Percentiles rank a stretch among this genome's conserved stretches.
phyloP scores from a whole-genome alignment of 202 grass and related monocot species.

The Carex arenaria region DNA sequence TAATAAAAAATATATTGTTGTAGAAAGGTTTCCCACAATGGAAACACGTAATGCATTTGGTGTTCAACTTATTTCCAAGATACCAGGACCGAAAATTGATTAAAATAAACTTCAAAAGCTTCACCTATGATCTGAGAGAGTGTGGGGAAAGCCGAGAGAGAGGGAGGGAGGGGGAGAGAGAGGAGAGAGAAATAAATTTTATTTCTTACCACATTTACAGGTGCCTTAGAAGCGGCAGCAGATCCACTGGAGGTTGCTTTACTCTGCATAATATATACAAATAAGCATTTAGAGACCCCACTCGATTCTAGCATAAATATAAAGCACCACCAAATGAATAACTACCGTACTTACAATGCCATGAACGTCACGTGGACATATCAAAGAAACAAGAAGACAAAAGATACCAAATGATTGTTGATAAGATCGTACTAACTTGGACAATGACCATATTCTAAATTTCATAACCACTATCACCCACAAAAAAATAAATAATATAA shows the following conservation, averaged over 20 bases:
- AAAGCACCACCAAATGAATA: background rate
- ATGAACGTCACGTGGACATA: background rate
- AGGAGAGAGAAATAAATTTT: background rate
- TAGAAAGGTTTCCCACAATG: background rate
- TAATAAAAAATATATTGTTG: background rate
- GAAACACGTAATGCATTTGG: background rate
- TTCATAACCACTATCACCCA: background rate
- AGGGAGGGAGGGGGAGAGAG: no score
- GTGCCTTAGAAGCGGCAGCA: slow-evolving; percentile 36
- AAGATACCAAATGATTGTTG: background rate
- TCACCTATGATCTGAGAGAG: background rate
- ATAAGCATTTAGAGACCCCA: background rate
- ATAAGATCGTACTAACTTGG: background rate
- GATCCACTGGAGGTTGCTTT: slow-evolving; percentile 70
- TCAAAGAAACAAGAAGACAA: slow-evolving; percentile 1
- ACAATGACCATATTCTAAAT: background rate
- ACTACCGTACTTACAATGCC: background rate
- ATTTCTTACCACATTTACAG: slow-evolving; percentile 42
- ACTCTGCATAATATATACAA: slow-evolving; percentile 37
- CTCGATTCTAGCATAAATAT: background rate
- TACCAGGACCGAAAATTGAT: background rate
- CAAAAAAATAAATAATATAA: background rate
- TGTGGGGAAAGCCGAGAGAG: background rate
- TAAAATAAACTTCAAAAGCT: background rate
- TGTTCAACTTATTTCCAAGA: background rate